These are phyloP conservation scores for Rhodamnia argentea DNA, from an alignment of 345 rosid genomes.

Conservation along the genomic window DNA sequence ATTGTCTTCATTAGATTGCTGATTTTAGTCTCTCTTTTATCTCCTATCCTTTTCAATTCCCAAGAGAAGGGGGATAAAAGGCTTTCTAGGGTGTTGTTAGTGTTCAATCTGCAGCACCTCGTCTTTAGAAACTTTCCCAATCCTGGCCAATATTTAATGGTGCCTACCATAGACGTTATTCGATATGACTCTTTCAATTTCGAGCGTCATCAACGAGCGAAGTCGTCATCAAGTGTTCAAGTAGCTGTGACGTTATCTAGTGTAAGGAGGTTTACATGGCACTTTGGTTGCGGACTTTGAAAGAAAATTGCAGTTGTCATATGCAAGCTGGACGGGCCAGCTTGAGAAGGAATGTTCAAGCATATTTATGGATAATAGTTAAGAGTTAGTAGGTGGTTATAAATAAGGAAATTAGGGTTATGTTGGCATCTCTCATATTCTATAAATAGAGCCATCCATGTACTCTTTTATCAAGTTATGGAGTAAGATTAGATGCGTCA, in stretches of 20 bases:
- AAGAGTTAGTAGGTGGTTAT: background rate
- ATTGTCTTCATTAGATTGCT: background rate
- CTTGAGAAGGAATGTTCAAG: background rate
- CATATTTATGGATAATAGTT: background rate
- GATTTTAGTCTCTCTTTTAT: background rate
- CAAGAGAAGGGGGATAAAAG: background rate
- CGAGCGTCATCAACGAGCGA: background rate
- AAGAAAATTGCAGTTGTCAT: background rate
- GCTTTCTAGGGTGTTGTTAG: background rate
- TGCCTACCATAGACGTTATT: background rate
- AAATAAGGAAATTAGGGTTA: background rate
- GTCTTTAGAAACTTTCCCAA: background rate
- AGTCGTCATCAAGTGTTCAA: background rate
- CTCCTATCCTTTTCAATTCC: background rate
- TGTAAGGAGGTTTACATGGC: background rate
- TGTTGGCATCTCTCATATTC: background rate
- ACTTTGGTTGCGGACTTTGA: background rate
- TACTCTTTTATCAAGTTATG: background rate
- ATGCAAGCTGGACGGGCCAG: background rate
- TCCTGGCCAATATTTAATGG: background rate
- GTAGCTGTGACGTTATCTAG: background rate
- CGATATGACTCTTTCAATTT: background rate
- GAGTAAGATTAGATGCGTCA: background rate
- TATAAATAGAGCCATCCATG: background rate
- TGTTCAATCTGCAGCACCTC: background rate